These are phyloP conservation scores for Graphilbum sp. DNA, from an alignment of 2,329 filamentous ascomycete species.

Conservation along the genomic window DNA sequence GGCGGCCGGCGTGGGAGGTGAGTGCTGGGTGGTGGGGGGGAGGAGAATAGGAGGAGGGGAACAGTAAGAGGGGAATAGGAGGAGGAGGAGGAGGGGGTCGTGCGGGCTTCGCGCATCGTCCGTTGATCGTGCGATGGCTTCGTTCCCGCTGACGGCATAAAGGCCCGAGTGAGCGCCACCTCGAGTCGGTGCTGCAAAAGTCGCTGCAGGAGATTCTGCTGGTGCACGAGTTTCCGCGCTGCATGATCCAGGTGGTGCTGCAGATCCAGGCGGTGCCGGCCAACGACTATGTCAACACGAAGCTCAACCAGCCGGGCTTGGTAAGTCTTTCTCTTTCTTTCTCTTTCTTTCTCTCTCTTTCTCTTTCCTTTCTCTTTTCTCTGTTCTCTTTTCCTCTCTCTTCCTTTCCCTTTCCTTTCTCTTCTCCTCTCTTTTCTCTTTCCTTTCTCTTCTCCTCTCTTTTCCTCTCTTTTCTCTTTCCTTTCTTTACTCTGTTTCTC, in stretches of 20 bases:
- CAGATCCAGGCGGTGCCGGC: constrained; percentile 56
- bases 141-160: constrained; percentile 8
- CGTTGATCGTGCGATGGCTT: constrained; percentile 4
- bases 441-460: too few relatives aligned
- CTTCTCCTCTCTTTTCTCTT: not conserved
- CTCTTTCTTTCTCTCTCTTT: not conserved
- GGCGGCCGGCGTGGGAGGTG: constrained; percentile 67
- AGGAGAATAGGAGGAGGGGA: too few relatives aligned
- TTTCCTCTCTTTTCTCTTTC: too few relatives aligned
- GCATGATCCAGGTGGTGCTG: constrained; percentile 66
- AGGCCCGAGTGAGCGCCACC: constrained; percentile 63
- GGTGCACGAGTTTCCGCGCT: constrained; percentile 58
- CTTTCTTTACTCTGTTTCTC: too few relatives aligned
- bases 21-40: too few relatives aligned
- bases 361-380: too few relatives aligned
- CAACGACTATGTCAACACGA: constrained; percentile 46
- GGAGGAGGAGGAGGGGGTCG: too few relatives aligned
- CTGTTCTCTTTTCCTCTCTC: not conserved
- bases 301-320: constrained; percentile 40
- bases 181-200: constrained; percentile 60
- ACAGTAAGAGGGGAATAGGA: too few relatives aligned
- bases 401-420: too few relatives aligned
- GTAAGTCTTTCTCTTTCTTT: constrained; percentile 21
- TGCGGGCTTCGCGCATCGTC: too few relatives aligned
- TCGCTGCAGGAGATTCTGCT: constrained; percentile 61